phyloP scores from a whole-genome alignment of 2,329 filamentous ascomycete genomes.

The Colletotrichum gigasporum region DNA sequence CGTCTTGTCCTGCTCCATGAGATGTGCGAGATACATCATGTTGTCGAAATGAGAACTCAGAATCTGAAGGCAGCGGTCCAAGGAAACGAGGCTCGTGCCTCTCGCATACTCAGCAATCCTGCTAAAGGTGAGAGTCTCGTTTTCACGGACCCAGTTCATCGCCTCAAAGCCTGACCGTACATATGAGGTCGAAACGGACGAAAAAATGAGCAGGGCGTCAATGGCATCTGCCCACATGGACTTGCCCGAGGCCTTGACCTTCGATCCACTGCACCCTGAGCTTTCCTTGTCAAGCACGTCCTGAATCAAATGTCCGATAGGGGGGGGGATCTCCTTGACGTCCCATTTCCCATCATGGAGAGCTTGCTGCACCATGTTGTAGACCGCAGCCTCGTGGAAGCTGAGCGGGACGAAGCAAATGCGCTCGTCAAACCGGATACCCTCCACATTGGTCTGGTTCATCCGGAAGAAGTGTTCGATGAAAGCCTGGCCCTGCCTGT shows the following conservation, averaged over 20 bases:
- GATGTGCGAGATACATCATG: conserved; percentile 30
- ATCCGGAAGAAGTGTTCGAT: conserved; percentile 41
- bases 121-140: neutral
- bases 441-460: conserved; percentile 40
- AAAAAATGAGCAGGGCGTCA: conserved; percentile 6
- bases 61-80: conserved; percentile 8
- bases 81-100: neutral
- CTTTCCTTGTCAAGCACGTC: neutral
- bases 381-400: conserved; percentile 35
- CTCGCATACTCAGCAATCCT: neutral
- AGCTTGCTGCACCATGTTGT: conserved; percentile 41
- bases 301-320: neutral
- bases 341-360: conserved; percentile 41
- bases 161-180: neutral
- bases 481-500: conserved; percentile 44
- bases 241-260: conserved; percentile 4
- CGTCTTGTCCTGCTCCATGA: neutral
- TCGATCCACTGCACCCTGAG: neutral
- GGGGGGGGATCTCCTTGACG: conserved; percentile 27
- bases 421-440: conserved; percentile 34
- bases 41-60: conserved; percentile 34
- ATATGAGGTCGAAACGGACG: neutral
- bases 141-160: neutral
- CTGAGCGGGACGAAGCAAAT: conserved; percentile 40
- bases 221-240: conserved; percentile 8